Conservation (phyloP, 495 filamentous ascomycete genomes). For the Opeltia flavorubescens region DNA sequence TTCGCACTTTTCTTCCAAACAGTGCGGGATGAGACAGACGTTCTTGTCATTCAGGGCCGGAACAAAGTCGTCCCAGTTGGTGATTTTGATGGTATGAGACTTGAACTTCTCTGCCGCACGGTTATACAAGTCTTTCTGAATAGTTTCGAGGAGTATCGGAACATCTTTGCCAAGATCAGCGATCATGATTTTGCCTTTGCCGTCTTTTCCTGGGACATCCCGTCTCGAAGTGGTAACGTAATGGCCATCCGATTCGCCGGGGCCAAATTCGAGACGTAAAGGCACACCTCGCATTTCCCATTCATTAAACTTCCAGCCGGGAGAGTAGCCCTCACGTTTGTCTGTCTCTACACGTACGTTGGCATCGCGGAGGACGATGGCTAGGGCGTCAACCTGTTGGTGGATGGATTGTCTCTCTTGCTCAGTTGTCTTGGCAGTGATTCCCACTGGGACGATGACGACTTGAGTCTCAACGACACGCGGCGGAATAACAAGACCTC, state of each 20-base stretch:
- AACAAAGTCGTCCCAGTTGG: slow-evolving; percentile 77
- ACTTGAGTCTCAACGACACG: slow-evolving; percentile 75
- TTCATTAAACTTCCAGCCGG: slow-evolving; percentile 96
- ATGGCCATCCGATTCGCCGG: slow-evolving; percentile 73
- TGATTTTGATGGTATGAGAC: slow-evolving; percentile 64
- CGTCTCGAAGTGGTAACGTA: slow-evolving; percentile 76
- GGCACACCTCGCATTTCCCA: slow-evolving; percentile 93
- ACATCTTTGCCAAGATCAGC: slow-evolving; percentile 54
- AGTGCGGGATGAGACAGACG: slow-evolving; percentile 76
- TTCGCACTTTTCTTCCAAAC: slow-evolving; percentile 69
- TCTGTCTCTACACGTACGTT: slow-evolving; percentile 62
- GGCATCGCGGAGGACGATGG: slow-evolving; percentile 44
- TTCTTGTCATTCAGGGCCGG: slow-evolving; percentile 85
- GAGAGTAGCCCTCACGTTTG: slow-evolving; percentile 71
- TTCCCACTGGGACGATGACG: slow-evolving; percentile 83
- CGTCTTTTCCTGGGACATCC: slow-evolving; percentile 54
- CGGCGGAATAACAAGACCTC: slow-evolving; percentile 83
- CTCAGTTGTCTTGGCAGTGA: slow-evolving; percentile 69
- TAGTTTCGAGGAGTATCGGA: slow-evolving; percentile 69
- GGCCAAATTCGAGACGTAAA: slow-evolving; percentile 85
- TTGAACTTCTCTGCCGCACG: slow-evolving; percentile 66
- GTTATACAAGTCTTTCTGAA: slow-evolving; percentile 74
- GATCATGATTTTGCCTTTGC: slow-evolving; percentile 65
- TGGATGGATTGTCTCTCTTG: slow-evolving; percentile 62
- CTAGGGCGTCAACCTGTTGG: slow-evolving; percentile 54